Conservation (phyloP, 2,329 filamentous ascomycete species). For the Cladophialophora chaetospira region DNA sequence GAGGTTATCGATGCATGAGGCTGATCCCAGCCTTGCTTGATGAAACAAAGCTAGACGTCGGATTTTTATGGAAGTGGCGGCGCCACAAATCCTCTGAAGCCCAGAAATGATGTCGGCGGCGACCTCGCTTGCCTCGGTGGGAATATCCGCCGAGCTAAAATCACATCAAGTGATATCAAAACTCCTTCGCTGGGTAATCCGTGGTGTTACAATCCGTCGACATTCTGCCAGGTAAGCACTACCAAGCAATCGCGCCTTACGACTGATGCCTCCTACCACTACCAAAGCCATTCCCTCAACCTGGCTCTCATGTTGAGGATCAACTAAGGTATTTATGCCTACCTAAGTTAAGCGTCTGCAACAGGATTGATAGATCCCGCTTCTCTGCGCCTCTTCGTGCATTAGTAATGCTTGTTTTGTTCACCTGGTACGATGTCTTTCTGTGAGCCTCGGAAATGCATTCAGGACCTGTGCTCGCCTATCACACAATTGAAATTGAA, state of each 20-base stretch:
- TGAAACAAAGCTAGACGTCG: background rate
- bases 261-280: background rate
- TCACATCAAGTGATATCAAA: constrained; percentile 6
- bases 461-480: too few species aligned
- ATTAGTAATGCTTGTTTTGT: constrained; percentile 8
- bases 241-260: background rate
- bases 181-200: background rate
- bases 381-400: background rate
- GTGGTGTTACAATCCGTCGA: background rate
- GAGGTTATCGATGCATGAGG: background rate
- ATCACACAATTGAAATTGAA: too few species aligned
- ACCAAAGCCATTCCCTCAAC: background rate
- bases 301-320: background rate
- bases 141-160: background rate
- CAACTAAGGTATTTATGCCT: background rate
- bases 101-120: constrained; percentile 12
- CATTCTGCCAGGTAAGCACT: background rate
- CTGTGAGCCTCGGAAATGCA: too few species aligned
- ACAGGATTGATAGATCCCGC: background rate
- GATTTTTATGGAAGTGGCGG: background rate
- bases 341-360: background rate
- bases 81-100: background rate
- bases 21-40: constrained; percentile 4
- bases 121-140: background rate
- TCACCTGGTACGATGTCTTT: background rate